Base-by-base conservation (phyloP, 2,329 filamentous ascomycete genomes). In the Diaporthe vexans region DNA sequence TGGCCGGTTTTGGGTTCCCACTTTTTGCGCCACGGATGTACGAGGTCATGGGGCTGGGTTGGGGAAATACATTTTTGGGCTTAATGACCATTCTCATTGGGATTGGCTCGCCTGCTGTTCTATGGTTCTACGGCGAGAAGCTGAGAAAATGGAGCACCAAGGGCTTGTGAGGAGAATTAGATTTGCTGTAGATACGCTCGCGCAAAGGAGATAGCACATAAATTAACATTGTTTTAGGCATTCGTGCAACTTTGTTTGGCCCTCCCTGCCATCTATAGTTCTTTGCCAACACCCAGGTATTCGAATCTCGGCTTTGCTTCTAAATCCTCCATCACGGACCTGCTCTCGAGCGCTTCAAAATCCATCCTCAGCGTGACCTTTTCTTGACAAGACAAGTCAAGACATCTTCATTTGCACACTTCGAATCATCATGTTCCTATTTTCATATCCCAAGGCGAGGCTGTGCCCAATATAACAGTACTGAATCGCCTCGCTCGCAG, bases 1-100 rank as follows among this genome's bases (percentile, higher is more conserved):
- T 92, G 72, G 85, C 87, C 0, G 90, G 89, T 0, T 90, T 91
- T 51, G 82, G 88, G 0, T 89, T 92, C 61, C 91, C 91, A 0
- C 82, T 92, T 0, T 91, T 91, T n/a, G 90, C 90, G 0, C 85
- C 85, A 0, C 80, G 82, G 6, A 79, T 86, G 78, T 86, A 85
- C 24, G 74, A 81, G 0, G 76, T 70, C 1, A 76, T 86, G 24
- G 83, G 74, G 79, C 90, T 76, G 74, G 90, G 78, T 73, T 91
- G 75, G 86, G 86, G 73, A 0, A 84, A 84, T 52, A 84, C 78
- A 1, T 61, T 72, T 7, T 19, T 72, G 43, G 70, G 54, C 17
- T 11, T 72, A 24, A 40, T 72, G 56, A 52, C 70, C 8, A 7
- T 72, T 3, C 10, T 52, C 0, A 63, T 72, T 7, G 70, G 56